A percentile compares a stretch with the other conserved stretches of the same genome.
phyloP scores from a whole-genome alignment of 371 early-diverging fungal genomes.

The Circinella umbellata region DNA sequence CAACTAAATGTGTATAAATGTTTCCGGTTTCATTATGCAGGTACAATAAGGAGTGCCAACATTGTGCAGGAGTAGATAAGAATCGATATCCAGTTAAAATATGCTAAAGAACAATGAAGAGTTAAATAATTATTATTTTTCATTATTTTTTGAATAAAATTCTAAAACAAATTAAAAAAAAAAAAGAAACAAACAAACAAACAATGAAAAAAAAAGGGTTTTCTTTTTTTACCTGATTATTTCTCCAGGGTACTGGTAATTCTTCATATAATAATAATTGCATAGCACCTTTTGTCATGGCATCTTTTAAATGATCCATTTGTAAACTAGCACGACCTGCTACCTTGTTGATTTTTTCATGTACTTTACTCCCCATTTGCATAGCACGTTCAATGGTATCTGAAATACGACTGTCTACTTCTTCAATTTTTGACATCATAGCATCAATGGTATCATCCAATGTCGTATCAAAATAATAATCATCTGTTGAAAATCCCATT shows the following conservation, averaged over 20 bases:
- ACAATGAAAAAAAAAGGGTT: no score
- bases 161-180: background rate
- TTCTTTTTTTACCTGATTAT: conserved; percentile 41
- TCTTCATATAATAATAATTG: conserved; percentile 51
- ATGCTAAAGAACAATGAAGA: conserved; percentile 32
- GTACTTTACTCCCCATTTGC: conserved; percentile 39
- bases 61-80: conserved; percentile 65
- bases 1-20: conserved; percentile 82
- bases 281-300: conserved; percentile 42
- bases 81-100: conserved; percentile 77
- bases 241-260: conserved; percentile 52
- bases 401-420: conserved; percentile 48
- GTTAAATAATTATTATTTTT: background rate
- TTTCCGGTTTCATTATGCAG: conserved; percentile 88
- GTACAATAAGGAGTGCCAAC: conserved; percentile 72
- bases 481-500: conserved; percentile 15
- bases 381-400: conserved; percentile 43
- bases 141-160: background rate
- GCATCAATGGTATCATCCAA: conserved; percentile 51
- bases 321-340: conserved; percentile 46
- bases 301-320: conserved; percentile 47
- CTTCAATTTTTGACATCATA: conserved; percentile 51
- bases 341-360: conserved; percentile 43
- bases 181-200: background rate
- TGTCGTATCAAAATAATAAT: conserved; percentile 33